Base-by-base conservation (phyloP, 1,284 basidiomycete genomes). In the Baeospora myosura region DNA sequence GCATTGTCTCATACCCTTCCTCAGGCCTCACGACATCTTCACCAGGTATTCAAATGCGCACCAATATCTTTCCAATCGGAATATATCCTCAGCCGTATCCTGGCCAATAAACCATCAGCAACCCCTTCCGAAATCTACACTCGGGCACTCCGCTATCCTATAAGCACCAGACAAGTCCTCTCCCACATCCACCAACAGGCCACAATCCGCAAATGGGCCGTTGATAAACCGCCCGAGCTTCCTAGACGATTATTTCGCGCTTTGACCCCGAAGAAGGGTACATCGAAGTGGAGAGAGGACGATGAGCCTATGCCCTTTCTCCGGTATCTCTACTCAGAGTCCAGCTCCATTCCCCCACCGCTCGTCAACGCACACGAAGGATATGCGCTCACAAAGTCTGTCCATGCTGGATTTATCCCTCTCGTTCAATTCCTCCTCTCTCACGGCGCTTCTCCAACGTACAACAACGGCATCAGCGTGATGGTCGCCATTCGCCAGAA, bases 321-420 rank as follows among this genome's bases (percentile, higher is more conserved):
- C 2, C 69, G 63, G 33, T 72, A 72, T 52, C 61, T 87, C 7
- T 78, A 71, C 50, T 46, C 52, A 14, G 63, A 63, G 26, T 62
- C 69, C 5, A 58, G 60, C 1, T 26, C 37, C 21, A 4, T 54
- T 74, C 7, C 59, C 58, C 5, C 53, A 51, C 22, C 26, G 11
- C 11, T 14, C 14, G 18, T 21, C 6, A 76, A 90, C 56, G 72
- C 81, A 4, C 69, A 83, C 58, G 69, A 76, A 1, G 89, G 88
- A 1, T 93, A 91, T 52, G 79, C 84, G 0, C 72, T 94, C 23
- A 78, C 78, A 6, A 79, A 76, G 45, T 86, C 89, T 1, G 85
- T 89, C 0, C 68, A 81, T 34, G 76, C 73, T 0, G 65, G 68
- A 10, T 81, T 81, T 49, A 50, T 70, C 0, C 76, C 78, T 1